Evolutionary conservation across 768 basidiomycete genomes (phyloP).

Genomic region (Suillus fuscotomentosus): DNA sequence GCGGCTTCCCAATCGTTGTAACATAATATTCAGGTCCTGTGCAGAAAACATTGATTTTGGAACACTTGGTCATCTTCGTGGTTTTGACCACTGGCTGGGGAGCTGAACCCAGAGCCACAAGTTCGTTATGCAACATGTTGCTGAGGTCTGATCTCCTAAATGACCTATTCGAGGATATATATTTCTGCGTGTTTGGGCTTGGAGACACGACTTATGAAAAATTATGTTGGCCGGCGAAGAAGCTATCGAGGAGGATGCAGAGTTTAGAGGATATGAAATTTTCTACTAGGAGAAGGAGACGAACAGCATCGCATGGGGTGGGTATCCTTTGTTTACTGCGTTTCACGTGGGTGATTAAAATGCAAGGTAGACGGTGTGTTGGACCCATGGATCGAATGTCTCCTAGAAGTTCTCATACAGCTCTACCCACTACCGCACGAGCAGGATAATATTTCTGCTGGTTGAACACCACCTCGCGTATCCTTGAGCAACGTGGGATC

Average conservation of each 20-base stretch:
- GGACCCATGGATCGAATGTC: conserved; percentile 60
- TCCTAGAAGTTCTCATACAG: conserved; percentile 46
- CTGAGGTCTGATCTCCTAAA: conserved; percentile 72
- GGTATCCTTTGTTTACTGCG: conserved; percentile 14
- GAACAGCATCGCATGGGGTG: conserved; percentile 84
- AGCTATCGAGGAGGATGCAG: conserved; percentile 58
- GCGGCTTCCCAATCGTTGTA: not conserved
- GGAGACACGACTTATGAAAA: conserved; percentile 87
- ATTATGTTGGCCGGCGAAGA: conserved; percentile 92
- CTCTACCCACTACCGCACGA: conserved; percentile 42
- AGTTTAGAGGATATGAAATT: conserved; percentile 71
- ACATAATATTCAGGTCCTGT: not conserved
- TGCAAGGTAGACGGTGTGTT: conserved; percentile 70
- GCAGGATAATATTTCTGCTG: not conserved
- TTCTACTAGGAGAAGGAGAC: conserved; percentile 76
- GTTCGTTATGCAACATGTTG: conserved; percentile 72
- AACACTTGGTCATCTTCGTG: conserved; percentile 70
- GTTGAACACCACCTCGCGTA: conserved; percentile 30
- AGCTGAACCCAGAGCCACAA: conserved; percentile 76
- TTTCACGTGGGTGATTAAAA: conserved; percentile 6
- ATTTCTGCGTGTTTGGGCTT: conserved; percentile 75
- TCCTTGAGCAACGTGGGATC: conserved; percentile 8
- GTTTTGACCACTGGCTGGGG: conserved; percentile 87
- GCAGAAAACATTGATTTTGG: conserved; percentile 67
- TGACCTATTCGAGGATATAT: conserved; percentile 77